phyloP scores from a whole-genome alignment of 139 green algal genomes.

The Chlorella sp. region DNA sequence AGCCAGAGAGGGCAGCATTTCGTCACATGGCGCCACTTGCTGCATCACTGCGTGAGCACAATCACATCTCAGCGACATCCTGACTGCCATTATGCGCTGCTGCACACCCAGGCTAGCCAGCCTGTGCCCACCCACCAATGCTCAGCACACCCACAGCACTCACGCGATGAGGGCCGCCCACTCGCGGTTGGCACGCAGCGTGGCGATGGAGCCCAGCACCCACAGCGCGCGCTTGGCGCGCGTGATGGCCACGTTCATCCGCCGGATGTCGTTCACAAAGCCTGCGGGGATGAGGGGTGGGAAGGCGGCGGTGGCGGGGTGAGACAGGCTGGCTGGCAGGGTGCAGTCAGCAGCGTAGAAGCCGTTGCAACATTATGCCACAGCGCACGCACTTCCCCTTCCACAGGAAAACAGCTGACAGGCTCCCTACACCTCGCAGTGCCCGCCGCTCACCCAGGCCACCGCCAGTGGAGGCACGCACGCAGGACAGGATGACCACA shows the following conservation, averaged over 20 bases:
- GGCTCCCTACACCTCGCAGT: no score
- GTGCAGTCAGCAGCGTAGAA: no score
- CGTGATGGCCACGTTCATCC: constrained; percentile 93
- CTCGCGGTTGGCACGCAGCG: constrained; percentile 59
- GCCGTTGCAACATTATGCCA: no score
- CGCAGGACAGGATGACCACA: constrained; percentile 93
- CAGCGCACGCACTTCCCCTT: no score
- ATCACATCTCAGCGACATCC: no score
- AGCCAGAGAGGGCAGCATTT: no score
- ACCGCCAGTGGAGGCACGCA: constrained; percentile 60
- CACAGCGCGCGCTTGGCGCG: constrained; percentile 81
- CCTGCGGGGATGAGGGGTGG: constrained; percentile 46
- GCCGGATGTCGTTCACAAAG: constrained; percentile 85
- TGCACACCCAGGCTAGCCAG: not conserved
- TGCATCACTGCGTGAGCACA: no score
- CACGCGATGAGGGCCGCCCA: constrained; percentile 71
- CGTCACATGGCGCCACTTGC: no score
- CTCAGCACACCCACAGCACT: no score
- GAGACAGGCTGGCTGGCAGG: no score
- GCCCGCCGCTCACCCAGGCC: constrained; percentile 21
- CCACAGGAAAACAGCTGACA: no score
- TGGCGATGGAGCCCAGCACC: constrained; percentile 75
- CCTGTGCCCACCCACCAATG: not conserved
- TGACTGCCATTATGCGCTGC: no score
- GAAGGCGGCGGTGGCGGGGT: not conserved